Conservation (phyloP, 371 early-diverging fungal species). For the Gilbertella persicaria region DNA sequence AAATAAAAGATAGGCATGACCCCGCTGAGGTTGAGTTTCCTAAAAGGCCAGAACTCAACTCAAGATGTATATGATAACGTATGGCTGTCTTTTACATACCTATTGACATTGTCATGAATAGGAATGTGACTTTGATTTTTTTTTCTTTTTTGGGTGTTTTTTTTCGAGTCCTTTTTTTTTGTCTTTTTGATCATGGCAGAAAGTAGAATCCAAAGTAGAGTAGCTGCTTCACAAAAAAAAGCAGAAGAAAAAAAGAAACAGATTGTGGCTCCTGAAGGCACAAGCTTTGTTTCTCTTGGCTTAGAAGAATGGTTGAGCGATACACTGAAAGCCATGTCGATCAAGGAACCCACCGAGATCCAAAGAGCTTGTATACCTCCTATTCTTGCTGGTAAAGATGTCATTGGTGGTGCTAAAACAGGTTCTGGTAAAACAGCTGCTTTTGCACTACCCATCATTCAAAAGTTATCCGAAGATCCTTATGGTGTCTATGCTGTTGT, state of each 20-base stretch:
- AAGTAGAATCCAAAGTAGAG: slow-evolving; percentile 29
- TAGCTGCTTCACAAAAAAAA: slow-evolving; percentile 24
- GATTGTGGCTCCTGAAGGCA: slow-evolving; percentile 16
- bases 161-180: too few relatives aligned
- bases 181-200: too few relatives aligned
- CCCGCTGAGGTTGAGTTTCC: too few relatives aligned
- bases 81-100: too few relatives aligned
- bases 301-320: slow-evolving; percentile 82
- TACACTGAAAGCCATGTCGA: slow-evolving; percentile 77
- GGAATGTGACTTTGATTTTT: too few relatives aligned
- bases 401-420: slow-evolving; percentile 98
- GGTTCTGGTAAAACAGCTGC: slow-evolving; percentile 99
- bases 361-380: slow-evolving; percentile 87
- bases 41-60: too few relatives aligned
- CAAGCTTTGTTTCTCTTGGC: slow-evolving; percentile 65
- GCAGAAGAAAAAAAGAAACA: slow-evolving; percentile 9
- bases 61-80: too few relatives aligned
- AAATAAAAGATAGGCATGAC: too few relatives aligned
- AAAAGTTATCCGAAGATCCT: slow-evolving; percentile 90
- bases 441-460: slow-evolving; percentile 97
- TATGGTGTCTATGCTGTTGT: slow-evolving; percentile 94
- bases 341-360: slow-evolving; percentile 92
- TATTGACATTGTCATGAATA: too few relatives aligned
- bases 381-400: slow-evolving; percentile 75
- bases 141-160: too few relatives aligned